A percentile compares a stretch with the other conserved stretches of the same genome.
These are phyloP conservation scores for Tremellales sp. DNA, from an alignment of 1,284 basidiomycete species.

Conservation along the genomic window DNA sequence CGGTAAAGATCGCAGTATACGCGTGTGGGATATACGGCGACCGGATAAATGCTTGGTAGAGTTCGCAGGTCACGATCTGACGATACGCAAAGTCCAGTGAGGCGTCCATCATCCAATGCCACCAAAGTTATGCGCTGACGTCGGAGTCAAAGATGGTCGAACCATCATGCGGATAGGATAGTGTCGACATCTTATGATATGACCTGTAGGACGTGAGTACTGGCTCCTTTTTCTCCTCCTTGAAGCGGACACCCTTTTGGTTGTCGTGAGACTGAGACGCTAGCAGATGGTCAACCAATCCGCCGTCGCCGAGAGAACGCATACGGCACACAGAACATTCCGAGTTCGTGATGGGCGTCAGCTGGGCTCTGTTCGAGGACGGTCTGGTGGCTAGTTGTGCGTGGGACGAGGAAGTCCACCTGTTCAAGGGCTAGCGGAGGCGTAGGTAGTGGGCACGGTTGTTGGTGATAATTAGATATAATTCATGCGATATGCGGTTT, in stretches of 20 bases:
- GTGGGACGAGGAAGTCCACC: conserved; percentile 81
- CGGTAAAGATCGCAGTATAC: conserved; percentile 51
- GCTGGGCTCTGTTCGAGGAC: conserved; percentile 78
- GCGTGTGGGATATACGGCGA: conserved; percentile 49
- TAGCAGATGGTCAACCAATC: conserved; percentile 50
- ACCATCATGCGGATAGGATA: conserved; percentile 68
- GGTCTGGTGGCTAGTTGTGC: conserved; percentile 79
- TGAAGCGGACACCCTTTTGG: neutral
- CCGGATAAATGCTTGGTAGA: conserved; percentile 27
- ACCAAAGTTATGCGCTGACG: neutral
- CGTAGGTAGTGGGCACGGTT: neutral
- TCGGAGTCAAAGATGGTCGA: conserved; percentile 39
- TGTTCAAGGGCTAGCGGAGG: conserved; percentile 55
- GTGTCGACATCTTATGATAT: conserved; percentile 70
- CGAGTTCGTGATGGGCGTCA: conserved; percentile 89
- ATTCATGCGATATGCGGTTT: no score
- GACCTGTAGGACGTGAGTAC: conserved; percentile 80
- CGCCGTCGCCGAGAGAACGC: conserved; percentile 47
- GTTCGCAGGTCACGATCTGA: conserved; percentile 51
- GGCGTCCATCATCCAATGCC: neutral
- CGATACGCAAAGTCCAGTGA: conserved; percentile 51
- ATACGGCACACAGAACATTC: conserved; percentile 80
- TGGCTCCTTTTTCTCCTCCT: neutral
- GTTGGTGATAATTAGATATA: no score
- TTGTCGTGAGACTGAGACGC: conserved; percentile 13